Percentiles rank a stretch among this genome's conserved stretches.
These are phyloP conservation scores for Globisporangium echinulatum DNA, from an alignment of 352 stramenopile genomes.

Conservation along the genomic window DNA sequence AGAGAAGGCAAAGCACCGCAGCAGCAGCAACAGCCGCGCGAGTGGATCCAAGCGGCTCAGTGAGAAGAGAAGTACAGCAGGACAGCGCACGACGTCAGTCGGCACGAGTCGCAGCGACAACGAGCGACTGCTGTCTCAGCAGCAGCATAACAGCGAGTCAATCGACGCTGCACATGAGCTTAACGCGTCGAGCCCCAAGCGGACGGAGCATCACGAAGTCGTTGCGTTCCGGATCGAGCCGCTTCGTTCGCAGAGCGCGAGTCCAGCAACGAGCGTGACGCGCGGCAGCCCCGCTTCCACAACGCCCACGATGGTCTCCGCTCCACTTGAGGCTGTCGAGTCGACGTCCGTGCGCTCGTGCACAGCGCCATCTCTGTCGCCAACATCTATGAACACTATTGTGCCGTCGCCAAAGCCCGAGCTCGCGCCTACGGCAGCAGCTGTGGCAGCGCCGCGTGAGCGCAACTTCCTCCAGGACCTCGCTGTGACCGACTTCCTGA, in stretches of 20 bases:
- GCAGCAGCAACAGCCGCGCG: slow-evolving; percentile 2
- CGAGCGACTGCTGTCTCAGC: background rate
- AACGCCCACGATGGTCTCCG: background rate
- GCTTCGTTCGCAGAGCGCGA: slow-evolving; percentile 1
- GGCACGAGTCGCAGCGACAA: background rate
- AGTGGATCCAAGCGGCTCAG: background rate
- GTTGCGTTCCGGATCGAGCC: slow-evolving; percentile 18
- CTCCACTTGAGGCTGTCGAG: too few species aligned
- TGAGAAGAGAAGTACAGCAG: slow-evolving; percentile 25
- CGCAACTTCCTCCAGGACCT: slow-evolving; percentile 55
- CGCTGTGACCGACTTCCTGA: slow-evolving; percentile 63
- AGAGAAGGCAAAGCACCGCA: slow-evolving; percentile 34
- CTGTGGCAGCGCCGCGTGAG: slow-evolving; percentile 13
- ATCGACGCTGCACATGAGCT: background rate
- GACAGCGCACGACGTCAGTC: slow-evolving; percentile 7
- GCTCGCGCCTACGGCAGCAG: background rate
- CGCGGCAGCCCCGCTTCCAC: background rate
- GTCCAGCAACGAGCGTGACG: background rate
- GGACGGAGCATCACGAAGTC: slow-evolving; percentile 5
- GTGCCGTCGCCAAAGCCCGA: background rate
- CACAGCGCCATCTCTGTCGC: background rate
- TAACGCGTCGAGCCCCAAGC: slow-evolving; percentile 1
- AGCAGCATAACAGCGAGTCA: background rate
- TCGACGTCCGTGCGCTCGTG: background rate
- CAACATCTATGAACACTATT: background rate